phyloP scores from a whole-genome alignment of 179 eudicot species.

The Beta corolliflora region DNA sequence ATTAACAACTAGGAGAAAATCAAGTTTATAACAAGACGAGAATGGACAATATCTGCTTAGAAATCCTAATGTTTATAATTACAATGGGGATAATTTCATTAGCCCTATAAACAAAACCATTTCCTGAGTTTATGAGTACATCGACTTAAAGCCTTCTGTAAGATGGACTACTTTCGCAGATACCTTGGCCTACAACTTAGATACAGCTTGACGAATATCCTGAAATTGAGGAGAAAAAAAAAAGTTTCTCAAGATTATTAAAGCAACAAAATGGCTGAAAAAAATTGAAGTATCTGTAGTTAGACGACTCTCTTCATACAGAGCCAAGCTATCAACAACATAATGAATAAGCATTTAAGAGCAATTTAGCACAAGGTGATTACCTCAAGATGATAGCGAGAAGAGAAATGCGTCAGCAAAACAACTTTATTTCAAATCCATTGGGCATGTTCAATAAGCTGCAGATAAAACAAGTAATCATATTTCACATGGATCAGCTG shows the following conservation, averaged over 20 bases:
- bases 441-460: constrained; percentile 81
- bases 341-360: not conserved
- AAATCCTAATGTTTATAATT: constrained; percentile 1
- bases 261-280: not conserved
- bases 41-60: not conserved
- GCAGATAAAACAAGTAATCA: constrained; percentile 31
- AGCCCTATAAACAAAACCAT: not conserved
- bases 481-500: not conserved
- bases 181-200: constrained; percentile 78
- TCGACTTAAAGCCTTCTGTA: constrained; percentile 88
- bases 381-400: constrained; percentile 92
- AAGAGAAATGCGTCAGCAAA: constrained; percentile 84
- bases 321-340: not conserved
- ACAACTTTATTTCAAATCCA: constrained; percentile 88
- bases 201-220: constrained; percentile 87
- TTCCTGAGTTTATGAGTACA: constrained; percentile 31
- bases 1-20: not conserved
- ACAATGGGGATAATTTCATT: constrained; percentile 6
- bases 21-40: not conserved
- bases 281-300: not conserved
- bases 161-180: constrained; percentile 82
- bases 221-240: constrained; percentile 29
- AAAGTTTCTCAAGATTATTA: not conserved
- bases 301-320: no score
- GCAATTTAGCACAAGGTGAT: not conserved